These are phyloP conservation scores for Musa balbisiana DNA, from an alignment of 202 grass and related monocot genomes.

Conservation along the genomic window DNA sequence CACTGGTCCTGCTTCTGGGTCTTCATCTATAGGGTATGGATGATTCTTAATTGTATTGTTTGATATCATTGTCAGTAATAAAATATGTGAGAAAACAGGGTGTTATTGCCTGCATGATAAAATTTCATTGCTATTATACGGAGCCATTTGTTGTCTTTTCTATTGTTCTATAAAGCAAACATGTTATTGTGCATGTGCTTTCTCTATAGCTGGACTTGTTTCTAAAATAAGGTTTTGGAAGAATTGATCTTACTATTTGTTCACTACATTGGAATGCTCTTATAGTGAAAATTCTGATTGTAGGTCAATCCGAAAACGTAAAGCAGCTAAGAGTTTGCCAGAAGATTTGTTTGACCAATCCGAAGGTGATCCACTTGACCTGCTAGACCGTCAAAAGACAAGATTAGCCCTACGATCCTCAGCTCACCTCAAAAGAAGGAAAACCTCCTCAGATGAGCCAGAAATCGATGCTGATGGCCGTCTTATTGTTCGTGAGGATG, in stretches of 20 bases:
- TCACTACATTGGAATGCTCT: too few relatives aligned
- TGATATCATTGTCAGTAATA: too few relatives aligned
- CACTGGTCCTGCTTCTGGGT: conserved; percentile 38
- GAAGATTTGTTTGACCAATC: conserved; percentile 59
- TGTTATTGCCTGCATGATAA: too few relatives aligned
- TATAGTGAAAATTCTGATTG: neutral
- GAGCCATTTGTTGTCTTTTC: too few relatives aligned
- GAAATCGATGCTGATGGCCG: conserved; percentile 81
- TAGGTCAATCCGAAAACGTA: conserved; percentile 46
- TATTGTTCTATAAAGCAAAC: too few relatives aligned
- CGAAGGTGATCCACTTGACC: conserved; percentile 63
- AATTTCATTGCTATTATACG: too few relatives aligned
- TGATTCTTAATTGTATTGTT: too few relatives aligned
- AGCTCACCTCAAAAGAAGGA: conserved; percentile 39
- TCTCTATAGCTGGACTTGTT: neutral
- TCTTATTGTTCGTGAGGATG: conserved; percentile 58
- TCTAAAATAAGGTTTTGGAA: neutral
- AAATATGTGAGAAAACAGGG: too few relatives aligned
- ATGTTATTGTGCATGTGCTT: too few relatives aligned
- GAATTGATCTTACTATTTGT: neutral
- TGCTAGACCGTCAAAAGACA: conserved; percentile 67
- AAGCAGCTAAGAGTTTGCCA: conserved; percentile 44
- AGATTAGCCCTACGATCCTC: conserved; percentile 60
- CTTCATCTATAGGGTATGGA: conserved; percentile 52
- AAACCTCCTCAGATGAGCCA: conserved; percentile 32